Percentiles rank a stretch among this genome's conserved stretches.
Evolutionary conservation across 1,139 yeast genomes (phyloP).

Genomic region (Kodamaea anthophila): DNA sequence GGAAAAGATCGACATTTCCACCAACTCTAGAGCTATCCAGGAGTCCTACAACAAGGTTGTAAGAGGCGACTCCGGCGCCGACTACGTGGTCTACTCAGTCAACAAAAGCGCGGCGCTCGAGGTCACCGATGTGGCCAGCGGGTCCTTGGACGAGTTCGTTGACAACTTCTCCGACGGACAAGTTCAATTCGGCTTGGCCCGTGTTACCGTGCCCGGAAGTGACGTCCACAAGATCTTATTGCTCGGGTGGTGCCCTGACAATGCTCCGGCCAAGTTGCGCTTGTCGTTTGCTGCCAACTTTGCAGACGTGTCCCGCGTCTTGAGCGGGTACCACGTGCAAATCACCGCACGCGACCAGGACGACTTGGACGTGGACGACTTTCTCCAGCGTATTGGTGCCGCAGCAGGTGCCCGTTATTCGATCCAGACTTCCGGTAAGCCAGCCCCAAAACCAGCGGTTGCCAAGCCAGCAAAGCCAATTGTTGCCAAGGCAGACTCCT

Average conservation of each 20-base stretch:
- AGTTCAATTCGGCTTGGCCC: slow-evolving; percentile 85
- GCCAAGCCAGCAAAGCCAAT: slow-evolving; percentile 19
- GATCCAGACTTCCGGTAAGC: slow-evolving; percentile 33
- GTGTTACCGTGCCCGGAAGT: slow-evolving; percentile 85
- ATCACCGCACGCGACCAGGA: slow-evolving; percentile 93
- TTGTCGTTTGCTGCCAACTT: slow-evolving; percentile 72
- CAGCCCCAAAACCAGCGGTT: slow-evolving; percentile 6
- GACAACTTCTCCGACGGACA: slow-evolving; percentile 80
- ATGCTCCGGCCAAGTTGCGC: slow-evolving; percentile 69
- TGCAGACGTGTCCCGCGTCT: slow-evolving; percentile 62
- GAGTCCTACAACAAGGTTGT: slow-evolving; percentile 59
- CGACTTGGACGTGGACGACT: slow-evolving; percentile 76
- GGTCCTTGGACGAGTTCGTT: slow-evolving; percentile 71
- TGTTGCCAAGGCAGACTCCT: slow-evolving; percentile 23
- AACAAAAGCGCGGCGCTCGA: slow-evolving; percentile 50
- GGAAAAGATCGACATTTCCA: slow-evolving; percentile 54
- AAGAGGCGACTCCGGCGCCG: slow-evolving; percentile 48
- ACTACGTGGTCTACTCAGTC: slow-evolving; percentile 63
- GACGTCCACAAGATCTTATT: slow-evolving; percentile 79
- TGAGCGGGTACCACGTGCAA: slow-evolving; percentile 88
- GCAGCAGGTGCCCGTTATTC: slow-evolving; percentile 97
- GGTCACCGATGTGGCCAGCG: slow-evolving; percentile 54
- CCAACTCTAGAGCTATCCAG: slow-evolving; percentile 57
- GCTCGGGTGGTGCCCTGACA: slow-evolving; percentile 92
- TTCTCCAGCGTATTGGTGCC: slow-evolving; percentile 70